A percentile compares a stretch with the other conserved stretches of the same genome.
phyloP scores from a whole-genome alignment of 768 basidiomycete genomes.

The Pulveroboletus sp. region DNA sequence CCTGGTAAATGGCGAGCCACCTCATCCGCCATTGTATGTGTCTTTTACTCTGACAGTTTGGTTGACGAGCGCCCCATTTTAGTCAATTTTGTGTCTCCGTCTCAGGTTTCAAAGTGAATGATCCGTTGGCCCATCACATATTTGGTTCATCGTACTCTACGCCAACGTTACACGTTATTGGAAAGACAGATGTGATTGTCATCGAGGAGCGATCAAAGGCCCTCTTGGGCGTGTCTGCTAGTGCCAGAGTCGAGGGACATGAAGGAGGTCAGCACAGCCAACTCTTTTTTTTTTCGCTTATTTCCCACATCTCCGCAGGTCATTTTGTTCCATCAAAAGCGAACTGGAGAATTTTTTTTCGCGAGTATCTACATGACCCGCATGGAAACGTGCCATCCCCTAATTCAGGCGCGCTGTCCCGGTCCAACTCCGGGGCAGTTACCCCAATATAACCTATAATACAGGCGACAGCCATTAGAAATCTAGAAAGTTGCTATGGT shows the following conservation, averaged over 20 bases:
- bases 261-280: slow-evolving; percentile 58
- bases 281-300: neutral
- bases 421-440: slow-evolving; percentile 42
- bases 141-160: slow-evolving; percentile 55
- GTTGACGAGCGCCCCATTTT: neutral
- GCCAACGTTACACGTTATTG: slow-evolving; percentile 73
- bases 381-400: slow-evolving; percentile 45
- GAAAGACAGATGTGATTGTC: slow-evolving; percentile 74
- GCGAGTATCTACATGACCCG: slow-evolving; percentile 58
- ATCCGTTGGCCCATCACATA: slow-evolving; percentile 45
- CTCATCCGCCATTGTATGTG: slow-evolving; percentile 72
- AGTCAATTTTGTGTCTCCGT: slow-evolving; percentile 75
- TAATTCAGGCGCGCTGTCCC: slow-evolving; percentile 26
- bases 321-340: slow-evolving; percentile 81
- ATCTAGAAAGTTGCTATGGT: neutral
- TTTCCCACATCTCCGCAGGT: slow-evolving; percentile 38
- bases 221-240: slow-evolving; percentile 50
- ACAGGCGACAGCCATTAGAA: slow-evolving; percentile 3
- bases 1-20: slow-evolving; percentile 55
- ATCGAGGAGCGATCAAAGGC: slow-evolving; percentile 58
- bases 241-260: slow-evolving; percentile 67
- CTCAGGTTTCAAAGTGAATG: slow-evolving; percentile 58
- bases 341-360: slow-evolving; percentile 71
- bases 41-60: neutral
- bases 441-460: slow-evolving; percentile 34